These are phyloP conservation scores for Gnetum montanum DNA, from an alignment of 75 land plant species.

Conservation along the genomic window DNA sequence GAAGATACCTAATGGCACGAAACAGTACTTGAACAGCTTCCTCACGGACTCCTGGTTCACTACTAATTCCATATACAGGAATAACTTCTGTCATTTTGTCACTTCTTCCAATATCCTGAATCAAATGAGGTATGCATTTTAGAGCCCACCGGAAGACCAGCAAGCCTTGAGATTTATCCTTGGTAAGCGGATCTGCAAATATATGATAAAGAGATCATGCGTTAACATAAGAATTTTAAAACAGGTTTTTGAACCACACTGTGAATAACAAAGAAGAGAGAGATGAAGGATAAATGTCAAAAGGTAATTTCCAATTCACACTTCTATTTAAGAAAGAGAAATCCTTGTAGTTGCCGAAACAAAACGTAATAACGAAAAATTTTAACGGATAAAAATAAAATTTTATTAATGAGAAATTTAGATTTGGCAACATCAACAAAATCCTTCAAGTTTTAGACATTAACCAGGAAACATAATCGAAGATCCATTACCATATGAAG, in stretches of 20 bases:
- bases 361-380: no score
- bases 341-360: no score
- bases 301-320: background rate
- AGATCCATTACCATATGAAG: no score
- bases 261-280: background rate
- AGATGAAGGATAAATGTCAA: background rate
- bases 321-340: no score
- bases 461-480: no score
- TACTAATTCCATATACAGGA: slow-evolving; percentile 92
- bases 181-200: slow-evolving; percentile 84
- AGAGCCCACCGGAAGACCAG: slow-evolving; percentile 89
- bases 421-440: no score
- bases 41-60: slow-evolving; percentile 98
- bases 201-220: background rate
- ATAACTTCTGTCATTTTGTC: slow-evolving; percentile 93
- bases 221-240: background rate
- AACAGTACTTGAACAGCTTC: slow-evolving; percentile 95
- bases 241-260: background rate
- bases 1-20: slow-evolving; percentile 80
- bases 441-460: no score
- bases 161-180: slow-evolving; percentile 91
- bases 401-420: no score
- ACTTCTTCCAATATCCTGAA: slow-evolving; percentile 88
- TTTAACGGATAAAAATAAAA: no score
- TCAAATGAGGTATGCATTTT: slow-evolving; percentile 95